Percentiles rank a stretch among this genome's conserved stretches.
These are phyloP conservation scores for Microsporum ferrugineum DNA, from an alignment of 2,329 filamentous ascomycete genomes.

Conservation along the genomic window DNA sequence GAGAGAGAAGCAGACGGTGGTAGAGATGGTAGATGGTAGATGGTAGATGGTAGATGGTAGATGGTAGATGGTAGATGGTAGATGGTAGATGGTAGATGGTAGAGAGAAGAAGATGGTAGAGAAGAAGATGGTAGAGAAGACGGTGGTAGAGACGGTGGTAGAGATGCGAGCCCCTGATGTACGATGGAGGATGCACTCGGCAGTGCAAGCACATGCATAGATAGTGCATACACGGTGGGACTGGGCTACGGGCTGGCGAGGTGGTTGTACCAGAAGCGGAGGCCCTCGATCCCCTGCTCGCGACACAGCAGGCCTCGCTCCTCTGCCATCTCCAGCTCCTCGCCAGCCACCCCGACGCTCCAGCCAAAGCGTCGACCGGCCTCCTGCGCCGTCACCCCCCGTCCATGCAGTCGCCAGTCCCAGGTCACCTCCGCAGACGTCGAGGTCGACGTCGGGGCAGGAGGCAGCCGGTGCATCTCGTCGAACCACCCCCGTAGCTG, in stretches of 20 bases:
- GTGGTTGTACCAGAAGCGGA: slow-evolving; percentile 85
- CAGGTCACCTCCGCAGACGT: slow-evolving; percentile 50
- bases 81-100: no score
- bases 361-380: slow-evolving; percentile 83
- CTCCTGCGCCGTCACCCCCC: slow-evolving; percentile 81
- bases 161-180: no score
- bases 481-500: slow-evolving; percentile 66
- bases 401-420: slow-evolving; percentile 68
- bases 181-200: no score
- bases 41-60: no score
- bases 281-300: slow-evolving; percentile 81
- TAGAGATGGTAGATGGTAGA: neutral
- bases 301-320: slow-evolving; percentile 77
- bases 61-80: no score
- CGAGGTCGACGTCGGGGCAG: slow-evolving; percentile 41
- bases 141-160: no score
- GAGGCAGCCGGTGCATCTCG: slow-evolving; percentile 47
- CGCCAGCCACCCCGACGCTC: slow-evolving; percentile 91
- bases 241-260: neutral
- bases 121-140: no score
- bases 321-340: slow-evolving; percentile 95
- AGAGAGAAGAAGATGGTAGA: no score
- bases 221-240: no score
- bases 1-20: neutral
- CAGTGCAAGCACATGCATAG: no score